These are phyloP conservation scores for Dioscorea alata DNA, from an alignment of 106 monocot species.

Conservation along the genomic window DNA sequence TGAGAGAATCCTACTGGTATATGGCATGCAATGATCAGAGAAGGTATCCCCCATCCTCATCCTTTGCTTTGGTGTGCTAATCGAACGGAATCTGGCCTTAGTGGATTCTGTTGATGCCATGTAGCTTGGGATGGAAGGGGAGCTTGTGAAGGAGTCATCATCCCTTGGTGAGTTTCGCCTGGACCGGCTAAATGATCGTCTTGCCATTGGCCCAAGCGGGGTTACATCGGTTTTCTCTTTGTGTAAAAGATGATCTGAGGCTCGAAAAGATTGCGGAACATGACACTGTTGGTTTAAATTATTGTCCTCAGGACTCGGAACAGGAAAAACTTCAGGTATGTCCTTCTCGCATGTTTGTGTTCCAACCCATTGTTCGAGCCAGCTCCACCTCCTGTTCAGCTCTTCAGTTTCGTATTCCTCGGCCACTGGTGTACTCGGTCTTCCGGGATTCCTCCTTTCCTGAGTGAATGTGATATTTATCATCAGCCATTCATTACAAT, in stretches of 20 bases:
- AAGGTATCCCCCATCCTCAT: slow-evolving; percentile 9
- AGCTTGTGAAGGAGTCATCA: slow-evolving; percentile 52
- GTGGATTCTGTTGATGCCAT: slow-evolving; percentile 76
- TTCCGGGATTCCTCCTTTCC: slow-evolving; percentile 27
- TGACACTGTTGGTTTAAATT: not conserved
- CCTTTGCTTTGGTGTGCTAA: slow-evolving; percentile 72
- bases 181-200: slow-evolving; percentile 55
- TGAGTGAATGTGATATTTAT: not conserved
- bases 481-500: too few species aligned
- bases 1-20: slow-evolving; percentile 23
- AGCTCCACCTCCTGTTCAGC: slow-evolving; percentile 47
- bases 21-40: slow-evolving; percentile 20
- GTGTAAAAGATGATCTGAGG: not conserved
- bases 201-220: slow-evolving; percentile 23
- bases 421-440: slow-evolving; percentile 16
- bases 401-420: slow-evolving; percentile 16
- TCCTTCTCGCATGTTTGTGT: slow-evolving; percentile 42
- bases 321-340: slow-evolving; percentile 14
- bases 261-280: not conserved
- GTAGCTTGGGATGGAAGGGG: slow-evolving; percentile 55
- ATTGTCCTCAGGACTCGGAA: slow-evolving; percentile 1
- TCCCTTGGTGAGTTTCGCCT: slow-evolving; percentile 27
- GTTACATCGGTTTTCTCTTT: slow-evolving; percentile 12
- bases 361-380: slow-evolving; percentile 65
- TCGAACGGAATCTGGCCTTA: slow-evolving; percentile 65